Evolutionary conservation across 495 filamentous ascomycete species (phyloP).

Genomic region (Penicillium bovifimosum): DNA sequence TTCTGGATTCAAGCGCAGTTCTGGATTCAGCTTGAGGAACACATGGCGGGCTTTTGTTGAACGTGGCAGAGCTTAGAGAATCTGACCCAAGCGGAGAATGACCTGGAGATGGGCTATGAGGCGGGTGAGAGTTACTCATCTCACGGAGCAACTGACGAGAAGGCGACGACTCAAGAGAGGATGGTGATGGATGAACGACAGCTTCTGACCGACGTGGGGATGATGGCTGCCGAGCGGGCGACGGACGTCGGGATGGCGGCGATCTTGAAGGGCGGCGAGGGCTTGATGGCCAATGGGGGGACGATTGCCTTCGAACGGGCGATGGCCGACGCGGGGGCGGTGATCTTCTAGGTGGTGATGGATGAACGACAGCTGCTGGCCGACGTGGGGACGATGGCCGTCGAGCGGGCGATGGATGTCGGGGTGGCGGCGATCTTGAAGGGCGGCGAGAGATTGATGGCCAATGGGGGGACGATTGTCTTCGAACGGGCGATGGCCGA

Average conservation of each 20-base stretch:
- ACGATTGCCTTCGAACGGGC: not conserved
- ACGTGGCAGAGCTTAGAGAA: not conserved
- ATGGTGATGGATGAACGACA: not conserved
- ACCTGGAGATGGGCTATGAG: not conserved
- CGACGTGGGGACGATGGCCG: not conserved
- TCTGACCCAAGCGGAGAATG: not conserved
- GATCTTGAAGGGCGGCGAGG: not conserved
- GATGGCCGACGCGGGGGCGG: too few relatives aligned
- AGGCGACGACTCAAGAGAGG: not conserved
- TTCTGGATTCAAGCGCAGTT: not conserved
- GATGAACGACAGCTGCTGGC: too few relatives aligned
- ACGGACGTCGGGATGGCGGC: not conserved
- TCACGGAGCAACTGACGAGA: not conserved
- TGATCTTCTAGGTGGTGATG: not conserved
- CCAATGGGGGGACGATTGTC: not conserved
- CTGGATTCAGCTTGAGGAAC: not conserved
- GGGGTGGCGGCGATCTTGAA: too few relatives aligned
- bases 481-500: too few relatives aligned
- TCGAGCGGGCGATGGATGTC: too few relatives aligned
- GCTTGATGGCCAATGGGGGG: not conserved
- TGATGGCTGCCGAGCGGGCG: not conserved
- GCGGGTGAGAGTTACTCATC: not conserved
- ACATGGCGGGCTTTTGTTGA: not conserved
- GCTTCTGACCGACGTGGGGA: not conserved
- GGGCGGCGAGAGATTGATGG: not conserved